Evolutionary conservation across 352 stramenopile species (phyloP), one percentile per base, ranked within the genome.

Genomic region (Globisporangium spinosum): DNA sequence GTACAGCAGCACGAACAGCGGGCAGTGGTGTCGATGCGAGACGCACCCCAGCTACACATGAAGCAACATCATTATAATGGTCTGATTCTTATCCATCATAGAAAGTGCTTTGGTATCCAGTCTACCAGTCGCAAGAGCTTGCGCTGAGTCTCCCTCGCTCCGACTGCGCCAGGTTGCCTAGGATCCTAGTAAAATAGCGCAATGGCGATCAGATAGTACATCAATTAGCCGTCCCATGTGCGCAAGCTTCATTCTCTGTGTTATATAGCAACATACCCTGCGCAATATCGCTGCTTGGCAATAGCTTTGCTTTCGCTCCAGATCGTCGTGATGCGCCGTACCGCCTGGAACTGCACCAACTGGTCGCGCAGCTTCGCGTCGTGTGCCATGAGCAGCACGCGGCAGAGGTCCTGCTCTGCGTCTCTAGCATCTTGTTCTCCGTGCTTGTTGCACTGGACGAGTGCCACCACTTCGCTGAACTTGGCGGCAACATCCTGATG

Each of bases 1-100:
- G 22, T 29, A 53, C 2, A 93, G 58, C 23, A 93, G 65, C 69
- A 85, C 69, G 22, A 79, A 86, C 0, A 93, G 74, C 10, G 83
- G 80, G 58, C 85, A 93, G 47, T 80, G 74, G 62, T 93, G 85
- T 9, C 85, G 77, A 57, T 91, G 83, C 20, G 85, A 91, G 27
- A 91, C 70, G 59, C 85, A 93, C 15, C 58, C 83, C 83, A 91
- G 13, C 85, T 91, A 68, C 17, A 23, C 27, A 40, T 23, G 20
- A 23, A 38, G 5, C 0, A 9, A 38, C 6, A 53, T 12, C 49
- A 10, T 53, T 1, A n/a, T 12, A 7, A 47, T 23, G n/a, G 4
- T n/a, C 15, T 32, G 13, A 9, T 35, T 12, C n/a, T 63, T 13
- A n/a, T 9, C 12, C 10, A 17, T 1, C 17, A 23, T 43, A n/a